Evolutionary conservation across 75 land plant genomes (phyloP).

Genomic region (Selaginella tamariscina): DNA sequence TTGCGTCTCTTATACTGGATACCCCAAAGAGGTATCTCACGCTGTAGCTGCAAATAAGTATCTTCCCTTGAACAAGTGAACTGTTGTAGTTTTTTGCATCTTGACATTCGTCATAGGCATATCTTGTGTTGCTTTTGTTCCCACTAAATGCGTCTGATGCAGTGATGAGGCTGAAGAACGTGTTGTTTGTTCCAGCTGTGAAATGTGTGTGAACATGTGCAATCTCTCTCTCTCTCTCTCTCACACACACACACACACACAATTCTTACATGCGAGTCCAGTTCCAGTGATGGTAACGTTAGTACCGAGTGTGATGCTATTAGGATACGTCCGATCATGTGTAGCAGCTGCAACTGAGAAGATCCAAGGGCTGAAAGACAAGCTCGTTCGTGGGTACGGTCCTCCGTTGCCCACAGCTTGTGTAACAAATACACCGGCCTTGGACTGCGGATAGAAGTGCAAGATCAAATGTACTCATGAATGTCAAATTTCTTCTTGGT

Average conservation of each 20-base stretch:
- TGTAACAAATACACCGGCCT: slow-evolving; percentile 81
- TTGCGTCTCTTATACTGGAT: slow-evolving; percentile 52
- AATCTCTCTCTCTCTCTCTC: background rate
- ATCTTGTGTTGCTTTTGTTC: slow-evolving; percentile 27
- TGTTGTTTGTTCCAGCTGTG: slow-evolving; percentile 53
- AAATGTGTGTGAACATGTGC: background rate
- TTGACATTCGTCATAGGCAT: slow-evolving; percentile 81
- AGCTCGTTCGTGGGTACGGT: slow-evolving; percentile 59
- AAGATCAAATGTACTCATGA: slow-evolving; percentile 80
- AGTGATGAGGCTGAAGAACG: slow-evolving; percentile 41
- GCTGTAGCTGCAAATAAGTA: slow-evolving; percentile 72
- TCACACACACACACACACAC: background rate
- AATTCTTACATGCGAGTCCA: slow-evolving; percentile 74
- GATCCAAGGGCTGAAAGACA: slow-evolving; percentile 97
- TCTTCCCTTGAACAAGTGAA: slow-evolving; percentile 47
- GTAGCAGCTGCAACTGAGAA: slow-evolving; percentile 85
- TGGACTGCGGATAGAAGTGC: slow-evolving; percentile 69
- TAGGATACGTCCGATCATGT: slow-evolving; percentile 60
- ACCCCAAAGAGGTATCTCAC: slow-evolving; percentile 67
- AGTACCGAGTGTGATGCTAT: slow-evolving; percentile 60
- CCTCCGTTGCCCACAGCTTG: slow-evolving; percentile 98
- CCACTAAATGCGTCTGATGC: slow-evolving; percentile 58
- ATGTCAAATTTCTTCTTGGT: slow-evolving; percentile 72
- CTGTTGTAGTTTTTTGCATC: slow-evolving; percentile 38
- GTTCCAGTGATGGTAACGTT: slow-evolving; percentile 54